Percentiles rank a stretch among this genome's conserved stretches.
These are phyloP conservation scores for Thermomyces lanuginosus DNA, from an alignment of 2,329 filamentous ascomycete species.

Conservation along the genomic window DNA sequence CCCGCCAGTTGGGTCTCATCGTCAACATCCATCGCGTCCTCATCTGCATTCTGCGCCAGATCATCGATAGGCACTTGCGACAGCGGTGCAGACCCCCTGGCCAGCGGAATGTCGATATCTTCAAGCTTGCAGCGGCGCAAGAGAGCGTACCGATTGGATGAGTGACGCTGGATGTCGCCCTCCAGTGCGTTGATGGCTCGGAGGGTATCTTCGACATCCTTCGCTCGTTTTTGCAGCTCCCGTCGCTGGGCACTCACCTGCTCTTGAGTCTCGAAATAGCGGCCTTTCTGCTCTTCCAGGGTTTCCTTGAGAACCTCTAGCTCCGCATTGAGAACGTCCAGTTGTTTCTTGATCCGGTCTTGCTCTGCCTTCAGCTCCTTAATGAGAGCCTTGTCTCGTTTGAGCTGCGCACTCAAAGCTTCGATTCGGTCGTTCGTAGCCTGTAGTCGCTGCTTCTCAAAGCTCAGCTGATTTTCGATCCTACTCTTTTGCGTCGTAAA, in stretches of 20 bases:
- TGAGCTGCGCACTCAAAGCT: constrained; percentile 48
- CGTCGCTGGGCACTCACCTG: constrained; percentile 61
- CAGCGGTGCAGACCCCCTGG: constrained; percentile 50
- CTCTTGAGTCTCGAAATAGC: constrained; percentile 53
- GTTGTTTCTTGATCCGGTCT: constrained; percentile 53
- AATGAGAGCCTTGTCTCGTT: constrained; percentile 53
- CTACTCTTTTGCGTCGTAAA: constrained; percentile 63
- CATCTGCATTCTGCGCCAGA: constrained; percentile 52
- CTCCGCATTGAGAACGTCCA: constrained; percentile 58
- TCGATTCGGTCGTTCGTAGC: constrained; percentile 53
- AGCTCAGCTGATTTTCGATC: constrained; percentile 44
- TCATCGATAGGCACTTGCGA: constrained; percentile 81
- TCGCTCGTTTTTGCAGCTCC: constrained; percentile 69
- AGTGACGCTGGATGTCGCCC: constrained; percentile 70
- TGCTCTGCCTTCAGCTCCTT: constrained; percentile 56
- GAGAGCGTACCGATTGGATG: constrained; percentile 65
- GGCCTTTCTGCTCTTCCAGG: constrained; percentile 51
- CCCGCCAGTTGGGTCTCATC: constrained; percentile 39
- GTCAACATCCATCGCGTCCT: constrained; percentile 87
- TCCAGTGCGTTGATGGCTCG: constrained; percentile 68
- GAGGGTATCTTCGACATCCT: constrained; percentile 59
- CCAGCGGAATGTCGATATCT: constrained; percentile 72
- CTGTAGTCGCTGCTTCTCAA: constrained; percentile 55
- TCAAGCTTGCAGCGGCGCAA: constrained; percentile 85
- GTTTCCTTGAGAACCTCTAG: constrained; percentile 59